Percentiles rank a stretch among this genome's conserved stretches.
Conservation (phyloP, 495 filamentous ascomycete species). For the Recurvomyces mirabilis region DNA sequence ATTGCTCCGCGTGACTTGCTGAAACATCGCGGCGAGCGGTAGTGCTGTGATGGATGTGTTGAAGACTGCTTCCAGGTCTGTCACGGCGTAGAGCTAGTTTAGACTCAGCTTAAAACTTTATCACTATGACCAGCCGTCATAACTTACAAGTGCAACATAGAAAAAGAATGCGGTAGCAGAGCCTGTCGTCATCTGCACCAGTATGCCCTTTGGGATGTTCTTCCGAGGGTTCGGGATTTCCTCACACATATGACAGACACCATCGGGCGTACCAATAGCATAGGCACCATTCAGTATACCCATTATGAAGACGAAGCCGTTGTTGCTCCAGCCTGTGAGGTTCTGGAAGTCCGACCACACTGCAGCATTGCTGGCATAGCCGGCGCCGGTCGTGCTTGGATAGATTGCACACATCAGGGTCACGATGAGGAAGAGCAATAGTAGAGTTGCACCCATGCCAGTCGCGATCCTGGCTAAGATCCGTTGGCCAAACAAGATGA, state of each 20-base stretch:
- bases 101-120: neutral
- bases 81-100: constrained; percentile 49
- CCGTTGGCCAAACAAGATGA: constrained; percentile 59
- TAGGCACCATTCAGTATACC: constrained; percentile 85
- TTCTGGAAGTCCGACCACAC: constrained; percentile 34
- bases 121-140: neutral
- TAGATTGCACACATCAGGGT: constrained; percentile 65
- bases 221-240: constrained; percentile 48
- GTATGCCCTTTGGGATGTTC: constrained; percentile 17
- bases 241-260: constrained; percentile 63
- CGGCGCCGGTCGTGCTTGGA: constrained; percentile 39
- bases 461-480: constrained; percentile 53
- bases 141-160: constrained; percentile 48
- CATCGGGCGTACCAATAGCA: constrained; percentile 59
- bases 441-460: constrained; percentile 54
- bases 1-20: constrained; percentile 53
- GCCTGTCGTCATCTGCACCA: constrained; percentile 36
- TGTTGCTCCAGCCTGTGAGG: constrained; percentile 56
- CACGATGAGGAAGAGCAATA: constrained; percentile 57
- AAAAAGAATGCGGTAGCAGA: constrained; percentile 60
- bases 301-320: constrained; percentile 65
- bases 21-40: constrained; percentile 60
- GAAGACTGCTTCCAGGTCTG: constrained; percentile 49
- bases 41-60: constrained; percentile 19
- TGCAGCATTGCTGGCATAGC: constrained; percentile 25